phyloP scores from a whole-genome alignment of 176 grass and related monocot species.

The Cocos nucifera region DNA sequence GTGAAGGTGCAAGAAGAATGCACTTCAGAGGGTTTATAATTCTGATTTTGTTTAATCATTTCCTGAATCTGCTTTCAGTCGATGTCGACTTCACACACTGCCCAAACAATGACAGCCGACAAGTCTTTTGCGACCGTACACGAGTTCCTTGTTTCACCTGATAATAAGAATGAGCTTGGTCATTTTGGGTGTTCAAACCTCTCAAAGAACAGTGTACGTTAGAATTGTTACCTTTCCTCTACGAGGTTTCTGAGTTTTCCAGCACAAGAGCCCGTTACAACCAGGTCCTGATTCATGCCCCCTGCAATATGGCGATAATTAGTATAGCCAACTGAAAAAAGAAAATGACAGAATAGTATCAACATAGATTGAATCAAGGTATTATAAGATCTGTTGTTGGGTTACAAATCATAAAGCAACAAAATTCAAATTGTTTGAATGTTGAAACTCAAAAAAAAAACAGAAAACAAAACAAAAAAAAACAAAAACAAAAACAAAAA shows the following conservation, averaged over 20 bases:
- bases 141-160: constrained; percentile 44
- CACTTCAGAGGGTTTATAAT: too few relatives aligned
- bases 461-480: too few relatives aligned
- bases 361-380: too few relatives aligned
- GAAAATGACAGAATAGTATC: not conserved
- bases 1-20: too few relatives aligned
- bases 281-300: constrained; percentile 51
- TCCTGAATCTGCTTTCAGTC: constrained; percentile 16
- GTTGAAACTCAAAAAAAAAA: too few relatives aligned
- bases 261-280: constrained; percentile 64
- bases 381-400: too few relatives aligned
- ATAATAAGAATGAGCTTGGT: not conserved
- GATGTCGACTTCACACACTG: constrained; percentile 26
- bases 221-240: constrained; percentile 33
- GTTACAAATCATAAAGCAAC: too few relatives aligned
- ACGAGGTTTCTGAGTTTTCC: constrained; percentile 37
- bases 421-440: too few relatives aligned
- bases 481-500: too few relatives aligned
- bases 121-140: constrained; percentile 21
- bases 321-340: too few relatives aligned
- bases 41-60: not conserved
- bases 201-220: too few relatives aligned
- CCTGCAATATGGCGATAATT: constrained; percentile 15
- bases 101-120: constrained; percentile 20
- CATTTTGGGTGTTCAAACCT: too few relatives aligned